Conservation (phyloP, 345 rosid genomes). For the Moricandia arvensis region DNA sequence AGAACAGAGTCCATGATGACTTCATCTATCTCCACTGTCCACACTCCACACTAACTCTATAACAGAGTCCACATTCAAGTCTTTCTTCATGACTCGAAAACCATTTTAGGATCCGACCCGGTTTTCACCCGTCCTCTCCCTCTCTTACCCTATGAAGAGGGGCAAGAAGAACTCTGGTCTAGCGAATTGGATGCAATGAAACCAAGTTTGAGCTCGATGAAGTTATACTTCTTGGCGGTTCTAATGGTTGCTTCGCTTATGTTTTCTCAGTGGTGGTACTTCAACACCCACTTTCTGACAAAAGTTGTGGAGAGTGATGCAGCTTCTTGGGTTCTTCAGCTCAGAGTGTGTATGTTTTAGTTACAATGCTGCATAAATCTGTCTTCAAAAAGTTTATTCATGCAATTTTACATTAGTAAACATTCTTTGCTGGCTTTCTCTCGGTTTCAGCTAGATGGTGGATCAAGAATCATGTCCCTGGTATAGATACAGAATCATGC, state of each 20-base stretch:
- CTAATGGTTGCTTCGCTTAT: too few relatives aligned
- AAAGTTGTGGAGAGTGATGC: too few relatives aligned
- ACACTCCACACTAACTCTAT: not conserved
- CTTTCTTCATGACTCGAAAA: not conserved
- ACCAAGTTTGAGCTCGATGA: conserved; percentile 15
- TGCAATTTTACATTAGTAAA: not conserved
- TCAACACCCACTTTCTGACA: too few relatives aligned
- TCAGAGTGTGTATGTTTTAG: not conserved
- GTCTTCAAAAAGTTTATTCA: not conserved
- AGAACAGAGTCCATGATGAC: too few relatives aligned
- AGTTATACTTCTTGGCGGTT: too few relatives aligned
- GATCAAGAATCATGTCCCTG: not conserved
- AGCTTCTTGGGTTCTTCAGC: too few relatives aligned
- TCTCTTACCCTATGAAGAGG: conserved; percentile 39
- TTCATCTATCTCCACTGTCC: not conserved
- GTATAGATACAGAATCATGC: conserved; percentile 32
- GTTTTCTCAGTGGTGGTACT: too few relatives aligned
- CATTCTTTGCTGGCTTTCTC: not conserved
- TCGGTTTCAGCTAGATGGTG: conserved; percentile 5
- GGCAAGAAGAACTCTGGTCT: conserved; percentile 26
- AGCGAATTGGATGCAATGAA: conserved; percentile 27
- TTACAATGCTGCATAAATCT: not conserved
- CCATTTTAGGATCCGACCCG: conserved; percentile 17
- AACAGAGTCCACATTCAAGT: too few relatives aligned
- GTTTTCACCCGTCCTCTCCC: not conserved